Conservation (phyloP, 202 grass and related monocot species). For the Hordeum pubiflorum region DNA sequence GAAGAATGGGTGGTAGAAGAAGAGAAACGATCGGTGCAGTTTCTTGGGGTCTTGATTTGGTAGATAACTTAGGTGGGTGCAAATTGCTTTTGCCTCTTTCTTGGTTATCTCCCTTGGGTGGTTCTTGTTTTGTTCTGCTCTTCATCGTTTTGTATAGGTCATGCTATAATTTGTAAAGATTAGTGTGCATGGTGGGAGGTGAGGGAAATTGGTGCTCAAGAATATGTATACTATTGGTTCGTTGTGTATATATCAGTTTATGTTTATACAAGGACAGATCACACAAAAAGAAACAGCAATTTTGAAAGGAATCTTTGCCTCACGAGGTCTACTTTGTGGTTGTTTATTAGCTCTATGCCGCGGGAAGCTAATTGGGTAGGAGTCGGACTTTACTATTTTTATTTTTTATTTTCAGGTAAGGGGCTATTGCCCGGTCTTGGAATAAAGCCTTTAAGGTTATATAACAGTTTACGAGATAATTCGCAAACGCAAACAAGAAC, state of each 20-base stretch:
- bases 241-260: constrained; percentile 14
- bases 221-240: not conserved
- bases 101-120: not conserved
- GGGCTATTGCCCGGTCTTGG: too few species aligned
- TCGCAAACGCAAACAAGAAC: too few species aligned
- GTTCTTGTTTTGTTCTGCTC: not conserved
- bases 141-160: constrained; percentile 23
- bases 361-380: too few species aligned
- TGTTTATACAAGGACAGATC: constrained; percentile 22
- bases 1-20: not conserved
- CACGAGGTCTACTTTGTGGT: too few species aligned
- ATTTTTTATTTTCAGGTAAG: too few species aligned
- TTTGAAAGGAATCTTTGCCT: not conserved
- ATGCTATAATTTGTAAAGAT: constrained; percentile 30
- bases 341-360: too few species aligned
- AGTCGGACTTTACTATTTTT: too few species aligned
- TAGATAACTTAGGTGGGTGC: not conserved
- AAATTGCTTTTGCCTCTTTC: not conserved
- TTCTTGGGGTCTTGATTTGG: not conserved
- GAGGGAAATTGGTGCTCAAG: constrained; percentile 17
- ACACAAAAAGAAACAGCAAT: not conserved
- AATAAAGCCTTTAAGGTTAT: too few species aligned
- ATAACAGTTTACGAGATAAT: too few species aligned
- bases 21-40: not conserved
- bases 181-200: constrained; percentile 19